A percentile compares a stretch with the other conserved stretches of the same genome.
These are phyloP conservation scores for Colletotrichum orbiculare DNA, from an alignment of 2,329 filamentous ascomycete genomes.

Conservation along the genomic window DNA sequence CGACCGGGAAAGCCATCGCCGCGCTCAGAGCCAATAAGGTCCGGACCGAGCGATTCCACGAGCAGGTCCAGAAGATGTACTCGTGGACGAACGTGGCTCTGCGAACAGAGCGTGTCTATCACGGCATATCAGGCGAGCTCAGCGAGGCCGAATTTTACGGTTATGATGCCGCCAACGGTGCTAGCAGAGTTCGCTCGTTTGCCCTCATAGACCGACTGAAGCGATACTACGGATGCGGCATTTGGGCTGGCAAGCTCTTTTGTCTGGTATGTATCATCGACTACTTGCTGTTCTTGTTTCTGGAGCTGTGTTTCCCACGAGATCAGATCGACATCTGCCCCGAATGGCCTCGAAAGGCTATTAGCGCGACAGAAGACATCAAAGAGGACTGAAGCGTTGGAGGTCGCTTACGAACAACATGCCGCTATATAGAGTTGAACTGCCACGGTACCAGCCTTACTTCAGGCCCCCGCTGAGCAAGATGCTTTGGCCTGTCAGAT, in stretches of 20 bases:
- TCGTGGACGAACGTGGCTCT: slow-evolving; percentile 96
- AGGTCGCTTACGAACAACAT: too few species aligned
- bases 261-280: slow-evolving; percentile 95
- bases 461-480: slow-evolving; percentile 64
- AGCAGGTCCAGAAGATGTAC: slow-evolving; percentile 98
- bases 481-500: slow-evolving; percentile 68
- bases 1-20: slow-evolving; percentile 89
- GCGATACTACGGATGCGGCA: slow-evolving; percentile 96
- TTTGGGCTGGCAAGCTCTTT: slow-evolving; percentile 98
- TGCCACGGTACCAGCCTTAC: slow-evolving; percentile 40
- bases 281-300: slow-evolving; percentile 87
- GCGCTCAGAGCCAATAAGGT: slow-evolving; percentile 87
- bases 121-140: slow-evolving; percentile 89
- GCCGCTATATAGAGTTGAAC: too few species aligned
- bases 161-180: slow-evolving; percentile 76
- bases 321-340: slow-evolving; percentile 88
- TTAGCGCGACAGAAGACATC: slow-evolving; percentile 41
- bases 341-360: slow-evolving; percentile 87
- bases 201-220: slow-evolving; percentile 95
- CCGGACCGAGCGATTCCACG: slow-evolving; percentile 92
- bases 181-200: slow-evolving; percentile 83
- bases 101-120: slow-evolving; percentile 94
- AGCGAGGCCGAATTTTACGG: slow-evolving; percentile 90
- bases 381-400: slow-evolving; percentile 24
- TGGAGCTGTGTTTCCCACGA: slow-evolving; percentile 88